phyloP scores from a whole-genome alignment of 192 early-diverging fungal species.

The Kickxella alabastrina region DNA sequence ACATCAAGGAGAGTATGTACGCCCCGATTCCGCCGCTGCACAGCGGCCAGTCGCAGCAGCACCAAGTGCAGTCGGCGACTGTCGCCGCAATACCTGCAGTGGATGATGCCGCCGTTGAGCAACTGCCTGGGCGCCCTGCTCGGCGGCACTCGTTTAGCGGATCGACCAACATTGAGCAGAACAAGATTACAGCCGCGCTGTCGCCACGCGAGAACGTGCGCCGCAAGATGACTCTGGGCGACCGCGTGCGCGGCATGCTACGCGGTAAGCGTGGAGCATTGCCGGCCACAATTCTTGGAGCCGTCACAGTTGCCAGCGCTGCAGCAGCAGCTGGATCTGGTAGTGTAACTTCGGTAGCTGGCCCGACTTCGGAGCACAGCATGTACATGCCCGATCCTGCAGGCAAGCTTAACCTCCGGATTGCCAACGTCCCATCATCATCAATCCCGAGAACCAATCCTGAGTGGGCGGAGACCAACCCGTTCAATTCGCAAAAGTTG shows the following conservation, averaged over 20 bases:
- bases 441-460: not conserved
- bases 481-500: constrained; percentile 6
- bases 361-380: not conserved
- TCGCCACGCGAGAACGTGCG: constrained; percentile 40
- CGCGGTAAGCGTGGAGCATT: constrained; percentile 4
- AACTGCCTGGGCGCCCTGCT: constrained; percentile 17
- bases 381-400: not conserved
- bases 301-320: not conserved
- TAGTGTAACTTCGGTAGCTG: not conserved
- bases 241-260: constrained; percentile 30
- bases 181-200: constrained; percentile 26
- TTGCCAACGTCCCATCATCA: not conserved
- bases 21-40: constrained; percentile 49
- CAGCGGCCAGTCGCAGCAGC: constrained; percentile 6
- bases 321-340: constrained; percentile 1
- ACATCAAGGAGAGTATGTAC: constrained; percentile 48
- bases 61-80: constrained; percentile 1
- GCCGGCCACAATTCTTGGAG: not conserved
- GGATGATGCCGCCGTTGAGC: not conserved
- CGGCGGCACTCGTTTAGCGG: constrained; percentile 48
- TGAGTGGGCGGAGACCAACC: constrained; percentile 15
- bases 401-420: not conserved
- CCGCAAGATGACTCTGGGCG: constrained; percentile 34
- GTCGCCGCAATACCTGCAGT: not conserved
- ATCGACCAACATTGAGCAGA: constrained; percentile 44